These are phyloP conservation scores for Termitomyces sp. DNA, from an alignment of 1,284 basidiomycete genomes.

Conservation along the genomic window DNA sequence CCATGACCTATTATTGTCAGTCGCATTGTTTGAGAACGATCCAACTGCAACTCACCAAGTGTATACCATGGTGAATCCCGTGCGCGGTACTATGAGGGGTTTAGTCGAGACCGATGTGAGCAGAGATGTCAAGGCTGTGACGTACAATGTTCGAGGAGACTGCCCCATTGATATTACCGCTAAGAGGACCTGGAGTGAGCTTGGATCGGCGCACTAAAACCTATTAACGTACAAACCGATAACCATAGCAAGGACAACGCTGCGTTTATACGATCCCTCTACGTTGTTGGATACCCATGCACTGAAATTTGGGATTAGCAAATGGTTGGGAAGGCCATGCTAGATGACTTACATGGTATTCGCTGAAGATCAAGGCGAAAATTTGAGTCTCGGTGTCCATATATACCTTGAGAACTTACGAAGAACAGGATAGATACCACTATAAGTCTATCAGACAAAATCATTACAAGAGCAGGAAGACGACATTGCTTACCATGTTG, in stretches of 20 bases:
- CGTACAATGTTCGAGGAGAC: conserved; percentile 65
- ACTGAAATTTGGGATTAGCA: no score
- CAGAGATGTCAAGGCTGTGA: conserved; percentile 9
- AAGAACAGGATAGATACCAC: conserved; percentile 70
- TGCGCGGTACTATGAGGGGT: conserved; percentile 46
- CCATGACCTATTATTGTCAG: conserved; percentile 31
- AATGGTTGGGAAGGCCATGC: no score
- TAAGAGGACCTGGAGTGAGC: conserved; percentile 18
- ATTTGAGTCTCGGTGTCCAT: background rate
- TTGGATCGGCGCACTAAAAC: background rate
- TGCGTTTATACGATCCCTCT: conserved; percentile 73
- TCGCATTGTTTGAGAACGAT: background rate
- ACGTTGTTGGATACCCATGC: conserved; percentile 72
- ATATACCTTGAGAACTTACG: conserved; percentile 36
- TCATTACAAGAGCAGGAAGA: background rate
- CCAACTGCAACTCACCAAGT: conserved; percentile 42
- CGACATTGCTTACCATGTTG: conserved; percentile 43
- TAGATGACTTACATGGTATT: conserved; percentile 51
- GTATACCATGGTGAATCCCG: conserved; percentile 66
- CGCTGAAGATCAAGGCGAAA: conserved; percentile 29
- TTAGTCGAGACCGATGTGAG: background rate
- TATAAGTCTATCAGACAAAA: conserved; percentile 18
- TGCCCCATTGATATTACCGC: conserved; percentile 68
- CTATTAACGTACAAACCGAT: conserved; percentile 49
- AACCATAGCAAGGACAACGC: conserved; percentile 66